Base-by-base conservation (phyloP, 1,139 yeast species). In the Saccharomycopsis hybrid region DNA sequence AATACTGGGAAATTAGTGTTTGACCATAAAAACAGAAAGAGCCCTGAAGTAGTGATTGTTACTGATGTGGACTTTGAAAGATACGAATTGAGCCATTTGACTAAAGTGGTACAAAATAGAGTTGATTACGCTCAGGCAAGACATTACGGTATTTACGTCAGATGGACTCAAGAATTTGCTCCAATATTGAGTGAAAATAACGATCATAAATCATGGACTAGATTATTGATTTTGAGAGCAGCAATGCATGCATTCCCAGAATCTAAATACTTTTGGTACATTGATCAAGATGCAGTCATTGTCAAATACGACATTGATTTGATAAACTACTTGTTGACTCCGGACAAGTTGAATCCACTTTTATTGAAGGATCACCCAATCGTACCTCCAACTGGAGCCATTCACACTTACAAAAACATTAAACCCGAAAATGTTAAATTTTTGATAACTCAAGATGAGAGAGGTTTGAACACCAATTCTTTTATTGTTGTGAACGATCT, bases 231-330 rank as follows among this genome's bases (percentile, higher is more conserved):
- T 41, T 62, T 85, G 62, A 74, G 94, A 56, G 90, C 90, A 11
- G 96, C 96, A 5, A 78, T 87, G 82, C 78, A 78, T 64, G 90
- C 95, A 0, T 86, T 87, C 68, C 96, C 96, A 1, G 69, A 80
- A 42, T 83, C 95, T 5, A 78, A 85, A 61, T 84, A 87, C 74
- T 82, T 87, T 59, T 85, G 96, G 89, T 89, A 80, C 61, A 62
- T 89, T 45, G 95, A 85, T 62, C 82, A 87, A 60, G 82, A 82
- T 59, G 77, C 87, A 0, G 64, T 85, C 50, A 78, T 89, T 51
- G 81, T 83, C 85, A 76, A 85, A 52, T 68, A 77, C 53, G 74
- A 76, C 47, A 70, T 80, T 39, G 77, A 83, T 54, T 60, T 88
- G 41, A 68, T 75, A 38, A 71, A 78, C 36, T 77, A 81, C 56